Percentiles rank a stretch among this genome's conserved stretches.
Conservation (phyloP, 805 yeast species). For the Priceomyces medius region DNA sequence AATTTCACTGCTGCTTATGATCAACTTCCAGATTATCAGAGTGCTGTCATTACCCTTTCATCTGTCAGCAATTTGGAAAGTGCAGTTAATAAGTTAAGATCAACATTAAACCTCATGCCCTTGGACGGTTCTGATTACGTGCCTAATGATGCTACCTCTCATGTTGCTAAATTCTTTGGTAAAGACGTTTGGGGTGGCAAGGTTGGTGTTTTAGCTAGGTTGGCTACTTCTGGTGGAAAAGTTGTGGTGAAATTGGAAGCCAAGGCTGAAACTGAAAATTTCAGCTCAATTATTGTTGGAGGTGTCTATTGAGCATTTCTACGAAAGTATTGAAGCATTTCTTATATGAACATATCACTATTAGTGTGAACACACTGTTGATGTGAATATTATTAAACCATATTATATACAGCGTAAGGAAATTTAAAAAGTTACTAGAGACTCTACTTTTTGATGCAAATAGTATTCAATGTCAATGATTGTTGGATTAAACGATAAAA, state of each 20-base stretch:
- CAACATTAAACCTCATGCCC: constrained; percentile 52
- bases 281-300: constrained; percentile 52
- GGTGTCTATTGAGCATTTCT: constrained; percentile 19
- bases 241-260: constrained; percentile 59
- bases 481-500: not conserved
- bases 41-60: constrained; percentile 66
- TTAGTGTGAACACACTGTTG: too few species aligned
- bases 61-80: constrained; percentile 34
- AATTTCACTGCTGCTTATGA: constrained; percentile 74
- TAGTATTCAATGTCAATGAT: not conserved
- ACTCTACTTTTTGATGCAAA: not conserved
- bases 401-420: too few species aligned
- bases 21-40: constrained; percentile 58
- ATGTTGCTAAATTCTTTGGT: constrained; percentile 79
- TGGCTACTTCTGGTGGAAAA: constrained; percentile 56
- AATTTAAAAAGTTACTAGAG: too few species aligned
- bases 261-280: constrained; percentile 45
- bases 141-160: constrained; percentile 57
- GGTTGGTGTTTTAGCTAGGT: constrained; percentile 49
- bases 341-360: not conserved
- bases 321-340: not conserved
- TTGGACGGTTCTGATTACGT: constrained; percentile 72
- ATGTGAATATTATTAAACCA: too few species aligned
- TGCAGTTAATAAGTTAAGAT: constrained; percentile 52
- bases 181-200: constrained; percentile 64